phyloP scores from a whole-genome alignment of 2,329 filamentous ascomycete genomes.

The Fusarium praegraminearum region DNA sequence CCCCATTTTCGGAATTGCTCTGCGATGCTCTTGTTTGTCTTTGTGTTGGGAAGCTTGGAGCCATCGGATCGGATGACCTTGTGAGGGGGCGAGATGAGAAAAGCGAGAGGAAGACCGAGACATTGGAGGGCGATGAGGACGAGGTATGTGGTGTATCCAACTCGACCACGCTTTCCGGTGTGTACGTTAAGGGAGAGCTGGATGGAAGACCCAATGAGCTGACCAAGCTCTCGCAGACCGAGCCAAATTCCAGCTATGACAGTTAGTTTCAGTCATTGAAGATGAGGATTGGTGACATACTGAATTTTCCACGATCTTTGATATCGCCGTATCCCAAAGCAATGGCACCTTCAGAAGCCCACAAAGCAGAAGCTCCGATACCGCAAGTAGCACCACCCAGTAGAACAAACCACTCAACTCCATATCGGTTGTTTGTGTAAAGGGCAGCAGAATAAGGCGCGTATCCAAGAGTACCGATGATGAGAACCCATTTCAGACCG shows the following conservation, averaged over 20 bases:
- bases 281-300: constrained; percentile 4
- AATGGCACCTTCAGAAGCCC: constrained; percentile 64
- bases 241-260: constrained; percentile 63
- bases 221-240: constrained; percentile 63
- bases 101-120: constrained; percentile 41
- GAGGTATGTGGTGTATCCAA: constrained; percentile 43
- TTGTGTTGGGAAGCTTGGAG: constrained; percentile 21
- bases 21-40: constrained; percentile 31
- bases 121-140: constrained; percentile 46
- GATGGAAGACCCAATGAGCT: constrained; percentile 64
- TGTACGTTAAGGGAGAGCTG: constrained; percentile 62
- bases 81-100: constrained; percentile 39
- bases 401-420: constrained; percentile 65
- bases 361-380: constrained; percentile 63
- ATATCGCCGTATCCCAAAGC: constrained; percentile 63
- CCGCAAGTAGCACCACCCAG: constrained; percentile 63
- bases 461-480: constrained; percentile 62
- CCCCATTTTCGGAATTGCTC: constrained; percentile 43
- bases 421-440: constrained; percentile 64
- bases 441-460: constrained; percentile 61
- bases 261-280: neutral
- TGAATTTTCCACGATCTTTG: constrained; percentile 59
- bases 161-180: constrained; percentile 50
- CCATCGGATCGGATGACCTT: constrained; percentile 45
- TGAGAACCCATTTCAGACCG: constrained; percentile 60